Base-by-base conservation (phyloP, 1,139 yeast genomes). In the Taphrina flavorubra region DNA sequence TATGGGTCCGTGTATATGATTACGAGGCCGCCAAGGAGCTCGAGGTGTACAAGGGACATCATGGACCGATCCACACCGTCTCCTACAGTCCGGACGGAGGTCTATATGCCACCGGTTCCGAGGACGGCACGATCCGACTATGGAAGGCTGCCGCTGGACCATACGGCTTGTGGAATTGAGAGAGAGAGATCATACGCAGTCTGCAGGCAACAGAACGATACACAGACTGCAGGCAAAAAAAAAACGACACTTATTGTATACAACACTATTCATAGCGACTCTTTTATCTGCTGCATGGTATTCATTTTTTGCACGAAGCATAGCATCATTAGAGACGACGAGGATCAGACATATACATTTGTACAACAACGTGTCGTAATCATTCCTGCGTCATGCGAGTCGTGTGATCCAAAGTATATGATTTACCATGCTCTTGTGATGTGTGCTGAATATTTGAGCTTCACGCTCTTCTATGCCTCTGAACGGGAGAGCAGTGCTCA, bases 111-210 rank as follows among this genome's bases (percentile, higher is more conserved):
- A 85, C 90, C 0, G 92, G 91, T 57, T 84, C 89, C 2, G 87
- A 85, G 69, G 92, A 88, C 74, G 91, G 91, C 11, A 78, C 87
- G 1, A 87, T 87, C 18, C 79, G 91, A 65, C 79, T 88, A 47
- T 88, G 92, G 92, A 78, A 78, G 68, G 73, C 74, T 31, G 71
- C 69, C 4, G 64, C 71, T 6, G 79, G 77, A 1, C 75, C 78
- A 3, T 79, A 77, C 64, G 81, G 81, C 2, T 71, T 79, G 51
- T 79, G 81, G 81, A 70, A 61, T 49, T 63, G 61, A 63, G 59
- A 16, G n/a, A 14, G 49, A n/a, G 8, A 16, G 1, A 16, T 8
- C 11, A 46, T 46, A 13, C 11, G 51, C 42, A 10, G 42, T 3
- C 42, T 4, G 31, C 31, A 25, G 31, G 31, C 31, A 25, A 25